Evolutionary conservation across 169 alveolate species (phyloP).

Genomic region (Eimeria mitis): DNA sequence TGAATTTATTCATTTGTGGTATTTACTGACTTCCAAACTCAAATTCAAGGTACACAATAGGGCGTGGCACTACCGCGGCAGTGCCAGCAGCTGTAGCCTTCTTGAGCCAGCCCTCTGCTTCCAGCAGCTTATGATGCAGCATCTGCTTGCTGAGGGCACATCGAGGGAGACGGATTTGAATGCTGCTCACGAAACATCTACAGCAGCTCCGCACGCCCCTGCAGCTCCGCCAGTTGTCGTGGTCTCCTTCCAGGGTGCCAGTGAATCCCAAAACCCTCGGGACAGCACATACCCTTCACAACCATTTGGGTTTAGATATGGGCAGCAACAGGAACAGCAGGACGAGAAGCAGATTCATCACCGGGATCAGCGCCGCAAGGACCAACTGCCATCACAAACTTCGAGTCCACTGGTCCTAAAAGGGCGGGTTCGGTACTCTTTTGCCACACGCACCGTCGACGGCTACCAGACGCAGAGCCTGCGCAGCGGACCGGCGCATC

Average conservation of each 20-base stretch:
- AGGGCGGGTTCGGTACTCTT: conserved; percentile 31
- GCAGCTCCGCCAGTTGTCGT: neutral
- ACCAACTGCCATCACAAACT: neutral
- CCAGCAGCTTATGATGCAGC: conserved; percentile 24
- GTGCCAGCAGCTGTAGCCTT: conserved; percentile 12
- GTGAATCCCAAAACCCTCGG: neutral
- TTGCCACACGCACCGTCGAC: conserved; percentile 35
- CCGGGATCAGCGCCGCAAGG: neutral
- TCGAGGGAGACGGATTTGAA: neutral
- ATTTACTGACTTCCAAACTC: neutral
- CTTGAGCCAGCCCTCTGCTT: neutral
- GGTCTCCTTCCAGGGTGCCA: neutral
- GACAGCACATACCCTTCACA: neutral
- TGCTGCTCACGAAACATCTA: neutral
- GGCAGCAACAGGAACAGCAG: neutral
- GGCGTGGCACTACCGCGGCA: neutral
- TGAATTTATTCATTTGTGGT: neutral
- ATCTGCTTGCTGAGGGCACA: neutral
- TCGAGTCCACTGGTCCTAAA: conserved; percentile 31
- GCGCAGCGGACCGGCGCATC: neutral
- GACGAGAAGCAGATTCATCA: neutral
- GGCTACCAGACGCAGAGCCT: neutral
- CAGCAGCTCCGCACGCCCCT: conserved; percentile 1
- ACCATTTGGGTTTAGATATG: neutral
- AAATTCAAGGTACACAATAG: neutral